Percentiles rank a stretch among this genome's conserved stretches.
These are phyloP conservation scores for Candida methanosorbosa DNA, from an alignment of 805 yeast genomes.

Conservation along the genomic window DNA sequence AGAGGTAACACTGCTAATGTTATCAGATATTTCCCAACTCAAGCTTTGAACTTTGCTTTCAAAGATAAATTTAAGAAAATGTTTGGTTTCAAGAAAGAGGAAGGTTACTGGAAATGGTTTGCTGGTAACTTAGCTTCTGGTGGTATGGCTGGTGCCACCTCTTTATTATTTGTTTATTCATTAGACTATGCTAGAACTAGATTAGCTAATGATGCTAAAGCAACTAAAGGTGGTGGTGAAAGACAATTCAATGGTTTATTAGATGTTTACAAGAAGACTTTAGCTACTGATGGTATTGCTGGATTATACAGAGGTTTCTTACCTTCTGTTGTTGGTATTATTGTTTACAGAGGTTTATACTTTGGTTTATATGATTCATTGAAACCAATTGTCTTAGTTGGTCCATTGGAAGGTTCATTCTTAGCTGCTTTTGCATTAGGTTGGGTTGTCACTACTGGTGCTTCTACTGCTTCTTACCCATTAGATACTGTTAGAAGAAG, in stretches of 20 bases:
- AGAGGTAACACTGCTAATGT: conserved; percentile 99
- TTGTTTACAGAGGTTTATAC: conserved; percentile 99
- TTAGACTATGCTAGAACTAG: conserved; percentile 98
- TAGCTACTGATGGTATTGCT: conserved; percentile 93
- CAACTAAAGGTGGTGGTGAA: conserved; percentile 76
- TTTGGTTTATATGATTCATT: conserved; percentile 96
- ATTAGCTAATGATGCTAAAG: conserved; percentile 97
- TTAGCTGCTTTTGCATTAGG: conserved; percentile 93
- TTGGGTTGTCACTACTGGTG: conserved; percentile 98
- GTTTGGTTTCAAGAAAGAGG: conserved; percentile 96
- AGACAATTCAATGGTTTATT: conserved; percentile 96
- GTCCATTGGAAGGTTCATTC: conserved; percentile 92
- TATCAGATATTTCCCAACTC: conserved; percentile 98
- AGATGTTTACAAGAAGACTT: conserved; percentile 94
- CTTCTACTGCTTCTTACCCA: conserved; percentile 98
- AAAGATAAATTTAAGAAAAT: conserved; percentile 92
- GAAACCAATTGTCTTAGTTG: conserved; percentile 90
- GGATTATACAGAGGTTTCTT: conserved; percentile 99
- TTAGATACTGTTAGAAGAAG: conserved; percentile 99
- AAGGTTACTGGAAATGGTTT: conserved; percentile 88
- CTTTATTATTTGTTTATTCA: conserved; percentile 88
- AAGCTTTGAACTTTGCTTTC: conserved; percentile 97
- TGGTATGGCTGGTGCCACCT: conserved; percentile 98
- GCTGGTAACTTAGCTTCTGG: conserved; percentile 98
- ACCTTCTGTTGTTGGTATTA: conserved; percentile 95